Evolutionary conservation across 2,329 filamentous ascomycete genomes (phyloP).

Genomic region (Monilinia fructigena): DNA sequence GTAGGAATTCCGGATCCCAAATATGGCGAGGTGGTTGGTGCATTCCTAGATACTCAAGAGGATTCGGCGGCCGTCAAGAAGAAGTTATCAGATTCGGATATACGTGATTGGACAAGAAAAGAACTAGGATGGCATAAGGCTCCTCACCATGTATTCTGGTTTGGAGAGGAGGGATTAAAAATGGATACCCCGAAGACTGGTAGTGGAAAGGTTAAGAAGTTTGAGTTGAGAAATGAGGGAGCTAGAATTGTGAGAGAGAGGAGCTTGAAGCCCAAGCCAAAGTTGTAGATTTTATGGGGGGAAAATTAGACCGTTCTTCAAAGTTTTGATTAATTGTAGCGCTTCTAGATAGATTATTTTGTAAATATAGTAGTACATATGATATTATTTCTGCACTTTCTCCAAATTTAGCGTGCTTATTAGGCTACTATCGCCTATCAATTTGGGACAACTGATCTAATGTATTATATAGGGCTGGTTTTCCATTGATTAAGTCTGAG

Average conservation of each 20-base stretch:
- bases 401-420: background rate
- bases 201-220: conserved; percentile 70
- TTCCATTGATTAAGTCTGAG: background rate
- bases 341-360: background rate
- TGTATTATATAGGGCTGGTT: background rate
- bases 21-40: conserved; percentile 66
- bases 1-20: conserved; percentile 62
- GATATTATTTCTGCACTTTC: background rate
- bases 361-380: conserved; percentile 11
- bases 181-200: conserved; percentile 62
- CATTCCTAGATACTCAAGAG: conserved; percentile 64
- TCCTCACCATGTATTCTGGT: conserved; percentile 72
- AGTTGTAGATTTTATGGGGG: conserved; percentile 3
- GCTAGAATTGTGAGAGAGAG: conserved; percentile 28
- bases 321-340: background rate
- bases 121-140: conserved; percentile 66
- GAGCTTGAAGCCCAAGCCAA: conserved; percentile 11
- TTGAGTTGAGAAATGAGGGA: conserved; percentile 31
- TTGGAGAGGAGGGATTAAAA: conserved; percentile 56
- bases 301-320: background rate
- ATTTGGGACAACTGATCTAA: background rate
- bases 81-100: conserved; percentile 57
- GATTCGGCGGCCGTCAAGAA: conserved; percentile 52
- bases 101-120: conserved; percentile 62
- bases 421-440: background rate